Conservation (phyloP, 1,139 yeast species). For the Scheffersomyces insectosa region DNA sequence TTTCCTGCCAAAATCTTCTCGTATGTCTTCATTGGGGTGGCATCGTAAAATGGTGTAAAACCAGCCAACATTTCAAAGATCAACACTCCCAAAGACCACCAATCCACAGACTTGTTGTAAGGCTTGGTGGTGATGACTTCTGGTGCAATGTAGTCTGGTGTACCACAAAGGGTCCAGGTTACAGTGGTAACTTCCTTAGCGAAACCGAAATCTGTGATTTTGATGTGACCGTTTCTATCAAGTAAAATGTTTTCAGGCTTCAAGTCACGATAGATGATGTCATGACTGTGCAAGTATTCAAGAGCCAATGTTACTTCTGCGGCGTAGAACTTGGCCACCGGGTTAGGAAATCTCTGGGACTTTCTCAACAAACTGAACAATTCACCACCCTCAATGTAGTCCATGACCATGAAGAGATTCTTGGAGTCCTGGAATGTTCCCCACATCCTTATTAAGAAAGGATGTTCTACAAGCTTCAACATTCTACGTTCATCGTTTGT, state of each 20-base stretch:
- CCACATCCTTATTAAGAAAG: conserved; percentile 64
- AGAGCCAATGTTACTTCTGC: conserved; percentile 61
- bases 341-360: conserved; percentile 61
- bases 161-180: conserved; percentile 64
- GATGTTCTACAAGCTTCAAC: conserved; percentile 57
- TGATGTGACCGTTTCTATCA: conserved; percentile 60
- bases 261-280: conserved; percentile 59
- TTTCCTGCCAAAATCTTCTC: conserved; percentile 58
- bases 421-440: conserved; percentile 62
- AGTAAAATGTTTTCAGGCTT: conserved; percentile 61
- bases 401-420: conserved; percentile 62
- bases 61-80: conserved; percentile 66
- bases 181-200: conserved; percentile 62
- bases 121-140: conserved; percentile 64
- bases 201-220: conserved; percentile 62
- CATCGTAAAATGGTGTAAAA: conserved; percentile 61
- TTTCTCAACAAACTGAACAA: conserved; percentile 55
- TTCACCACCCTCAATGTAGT: conserved; percentile 65
- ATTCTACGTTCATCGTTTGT: conserved; percentile 63
- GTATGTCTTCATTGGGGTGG: conserved; percentile 63
- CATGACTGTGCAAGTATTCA: conserved; percentile 58
- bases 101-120: conserved; percentile 61
- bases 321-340: conserved; percentile 64
- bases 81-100: conserved; percentile 65
- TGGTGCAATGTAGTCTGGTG: conserved; percentile 66